Conservation (phyloP, 495 filamentous ascomycete species). For the Aspergillus campestris region DNA sequence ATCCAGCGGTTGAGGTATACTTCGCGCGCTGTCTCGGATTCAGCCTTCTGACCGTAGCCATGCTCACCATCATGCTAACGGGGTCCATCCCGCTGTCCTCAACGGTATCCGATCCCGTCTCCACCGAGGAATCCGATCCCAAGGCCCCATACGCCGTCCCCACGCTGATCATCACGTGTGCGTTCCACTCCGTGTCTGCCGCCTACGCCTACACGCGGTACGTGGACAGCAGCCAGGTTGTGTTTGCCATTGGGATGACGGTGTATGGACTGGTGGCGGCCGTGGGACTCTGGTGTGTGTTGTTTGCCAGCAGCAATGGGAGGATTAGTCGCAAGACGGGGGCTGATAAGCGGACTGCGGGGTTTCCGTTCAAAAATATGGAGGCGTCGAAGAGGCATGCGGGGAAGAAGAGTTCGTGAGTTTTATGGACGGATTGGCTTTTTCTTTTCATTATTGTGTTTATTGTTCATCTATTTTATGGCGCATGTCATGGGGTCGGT, state of each 20-base stretch:
- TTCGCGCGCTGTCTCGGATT: slow-evolving; percentile 63
- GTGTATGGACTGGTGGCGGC: slow-evolving; percentile 46
- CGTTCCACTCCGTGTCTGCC: slow-evolving; percentile 54
- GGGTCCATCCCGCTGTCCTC: slow-evolving; percentile 67
- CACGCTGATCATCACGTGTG: slow-evolving; percentile 53
- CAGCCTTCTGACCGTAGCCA: slow-evolving; percentile 54
- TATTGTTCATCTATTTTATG: too few species aligned
- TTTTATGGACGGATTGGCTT: not conserved
- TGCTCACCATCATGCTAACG: slow-evolving; percentile 59
- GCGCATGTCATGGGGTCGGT: not conserved
- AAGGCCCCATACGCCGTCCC: slow-evolving; percentile 63
- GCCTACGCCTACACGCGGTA: slow-evolving; percentile 65
- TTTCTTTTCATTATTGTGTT: too few species aligned
- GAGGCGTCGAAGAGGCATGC: slow-evolving; percentile 50
- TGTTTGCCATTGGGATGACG: slow-evolving; percentile 47
- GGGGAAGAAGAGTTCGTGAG: slow-evolving; percentile 30
- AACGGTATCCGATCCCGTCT: slow-evolving; percentile 28
- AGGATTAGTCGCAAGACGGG: slow-evolving; percentile 62
- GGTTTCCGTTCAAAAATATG: slow-evolving; percentile 59
- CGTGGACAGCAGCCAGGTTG: slow-evolving; percentile 38
- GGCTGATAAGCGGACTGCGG: slow-evolving; percentile 68
- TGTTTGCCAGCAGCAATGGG: slow-evolving; percentile 61
- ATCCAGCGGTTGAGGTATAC: slow-evolving; percentile 60
- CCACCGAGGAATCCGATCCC: slow-evolving; percentile 41
- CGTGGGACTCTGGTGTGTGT: slow-evolving; percentile 62